Percentiles rank a stretch among this genome's conserved stretches.
Evolutionary conservation across 257 asterid species (phyloP).

Genomic region (Verbascum thapsus): DNA sequence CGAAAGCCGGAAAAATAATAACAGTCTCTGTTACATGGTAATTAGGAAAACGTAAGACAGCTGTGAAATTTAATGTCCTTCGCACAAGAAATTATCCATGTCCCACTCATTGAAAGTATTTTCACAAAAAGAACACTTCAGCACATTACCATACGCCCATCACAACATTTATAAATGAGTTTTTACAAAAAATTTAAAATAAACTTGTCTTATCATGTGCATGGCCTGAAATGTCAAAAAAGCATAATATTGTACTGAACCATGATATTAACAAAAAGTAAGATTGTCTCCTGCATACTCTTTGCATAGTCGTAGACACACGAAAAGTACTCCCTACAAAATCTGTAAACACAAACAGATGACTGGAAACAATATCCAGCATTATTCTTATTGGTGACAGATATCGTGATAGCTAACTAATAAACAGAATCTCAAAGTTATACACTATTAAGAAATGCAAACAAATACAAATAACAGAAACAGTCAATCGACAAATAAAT

Average conservation of each 20-base stretch:
- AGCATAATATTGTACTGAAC: neutral
- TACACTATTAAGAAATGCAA: neutral
- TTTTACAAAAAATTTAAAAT: neutral
- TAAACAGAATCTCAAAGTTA: constrained; percentile 10
- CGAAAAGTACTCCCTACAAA: constrained; percentile 9
- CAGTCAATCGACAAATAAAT: neutral
- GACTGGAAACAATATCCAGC: constrained; percentile 7
- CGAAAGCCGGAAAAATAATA: constrained; percentile 75
- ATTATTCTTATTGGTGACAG: neutral
- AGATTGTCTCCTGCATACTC: constrained; percentile 1
- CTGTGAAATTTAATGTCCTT: constrained; percentile 10
- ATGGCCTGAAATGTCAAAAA: neutral
- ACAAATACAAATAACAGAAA: neutral
- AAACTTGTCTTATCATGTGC: neutral
- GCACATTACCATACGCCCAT: constrained; percentile 9
- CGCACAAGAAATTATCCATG: neutral
- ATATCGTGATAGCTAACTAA: constrained; percentile 16
- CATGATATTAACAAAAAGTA: constrained; percentile 1
- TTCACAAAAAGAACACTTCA: neutral
- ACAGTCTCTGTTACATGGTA: constrained; percentile 67
- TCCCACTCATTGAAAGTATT: constrained; percentile 1
- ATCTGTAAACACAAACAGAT: neutral
- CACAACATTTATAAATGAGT: neutral
- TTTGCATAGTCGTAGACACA: neutral
- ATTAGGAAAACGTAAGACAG: constrained; percentile 17